Conservation (phyloP, 2,329 filamentous ascomycete species). For the Aspergillus sojae region DNA sequence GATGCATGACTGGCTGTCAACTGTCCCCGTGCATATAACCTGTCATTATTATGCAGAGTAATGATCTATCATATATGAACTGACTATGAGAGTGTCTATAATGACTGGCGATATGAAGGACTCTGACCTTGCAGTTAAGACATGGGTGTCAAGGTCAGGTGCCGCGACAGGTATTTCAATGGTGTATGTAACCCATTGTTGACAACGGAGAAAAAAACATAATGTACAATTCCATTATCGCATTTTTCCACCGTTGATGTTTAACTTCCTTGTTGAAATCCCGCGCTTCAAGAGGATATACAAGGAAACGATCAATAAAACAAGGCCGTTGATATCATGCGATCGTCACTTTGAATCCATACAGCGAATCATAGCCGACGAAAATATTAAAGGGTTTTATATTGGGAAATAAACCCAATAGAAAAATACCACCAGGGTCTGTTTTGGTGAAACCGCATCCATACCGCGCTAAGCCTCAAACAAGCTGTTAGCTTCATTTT, state of each 20-base stretch:
- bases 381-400: neutral
- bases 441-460: neutral
- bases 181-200: neutral
- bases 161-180: neutral
- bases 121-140: neutral
- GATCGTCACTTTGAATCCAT: neutral
- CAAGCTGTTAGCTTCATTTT: constrained; percentile 18
- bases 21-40: constrained; percentile 4
- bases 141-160: neutral
- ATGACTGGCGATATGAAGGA: neutral
- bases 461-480: constrained; percentile 20
- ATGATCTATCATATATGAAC: constrained; percentile 6
- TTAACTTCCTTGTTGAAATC: neutral
- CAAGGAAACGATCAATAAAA: constrained; percentile 3
- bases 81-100: too few relatives aligned
- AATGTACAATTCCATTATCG: neutral
- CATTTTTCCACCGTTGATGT: neutral
- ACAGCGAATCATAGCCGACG: neutral
- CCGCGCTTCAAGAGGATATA: neutral
- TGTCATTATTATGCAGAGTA: constrained; percentile 8
- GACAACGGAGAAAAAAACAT: neutral
- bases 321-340: constrained; percentile 9
- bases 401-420: neutral
- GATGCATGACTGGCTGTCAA: constrained; percentile 1
- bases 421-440: constrained; percentile 1